A percentile compares a stretch with the other conserved stretches of the same genome.
These are phyloP conservation scores for Trichophaea hybrida DNA, from an alignment of 2,329 filamentous ascomycete genomes.

Conservation along the genomic window DNA sequence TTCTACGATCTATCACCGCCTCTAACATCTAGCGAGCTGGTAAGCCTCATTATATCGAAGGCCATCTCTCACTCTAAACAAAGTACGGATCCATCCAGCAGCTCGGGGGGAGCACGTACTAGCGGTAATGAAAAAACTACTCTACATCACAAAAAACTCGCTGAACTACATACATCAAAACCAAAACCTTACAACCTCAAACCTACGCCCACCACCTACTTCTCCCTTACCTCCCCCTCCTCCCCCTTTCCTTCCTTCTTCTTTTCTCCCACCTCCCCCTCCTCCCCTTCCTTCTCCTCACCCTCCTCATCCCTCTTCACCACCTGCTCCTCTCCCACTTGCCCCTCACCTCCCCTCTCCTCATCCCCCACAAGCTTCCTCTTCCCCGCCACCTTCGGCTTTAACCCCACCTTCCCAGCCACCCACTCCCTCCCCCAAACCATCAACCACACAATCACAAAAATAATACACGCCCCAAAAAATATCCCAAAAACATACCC, in stretches of 20 bases:
- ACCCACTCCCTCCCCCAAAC: slow-evolving; percentile 34
- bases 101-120: no score
- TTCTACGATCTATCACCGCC: no score
- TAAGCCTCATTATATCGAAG: no score
- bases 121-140: no score
- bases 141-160: no score
- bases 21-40: no score
- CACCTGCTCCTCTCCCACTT: not conserved
- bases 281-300: not conserved
- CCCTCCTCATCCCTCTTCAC: not conserved
- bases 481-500: slow-evolving; percentile 50
- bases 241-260: not conserved
- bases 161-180: not conserved
- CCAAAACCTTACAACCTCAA: not conserved
- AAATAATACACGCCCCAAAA: slow-evolving; percentile 40
- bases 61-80: no score
- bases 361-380: not conserved
- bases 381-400: not conserved
- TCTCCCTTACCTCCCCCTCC: no score
- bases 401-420: not conserved
- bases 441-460: slow-evolving; percentile 38
- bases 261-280: not conserved
- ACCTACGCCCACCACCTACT: no score
- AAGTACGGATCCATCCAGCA: no score
- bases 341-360: not conserved